A percentile compares a stretch with the other conserved stretches of the same genome.
These are phyloP conservation scores for Cercospora zeae-maydis DNA, from an alignment of 2,329 filamentous ascomycete species.

Conservation along the genomic window DNA sequence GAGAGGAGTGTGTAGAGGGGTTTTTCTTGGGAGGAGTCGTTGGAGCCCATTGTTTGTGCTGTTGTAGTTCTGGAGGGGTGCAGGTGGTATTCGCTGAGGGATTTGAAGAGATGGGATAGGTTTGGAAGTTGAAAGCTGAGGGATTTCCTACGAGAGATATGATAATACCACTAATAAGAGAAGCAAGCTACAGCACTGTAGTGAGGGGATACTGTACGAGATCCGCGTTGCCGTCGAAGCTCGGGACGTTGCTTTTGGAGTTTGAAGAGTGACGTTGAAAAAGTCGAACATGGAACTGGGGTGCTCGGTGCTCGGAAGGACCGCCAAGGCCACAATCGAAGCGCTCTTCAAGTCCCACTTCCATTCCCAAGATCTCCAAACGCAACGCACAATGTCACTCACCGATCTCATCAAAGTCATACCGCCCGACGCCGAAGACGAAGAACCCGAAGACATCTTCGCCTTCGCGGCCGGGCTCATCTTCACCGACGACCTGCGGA, in stretches of 20 bases:
- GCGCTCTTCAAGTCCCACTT: background rate
- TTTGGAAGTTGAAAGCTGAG: background rate
- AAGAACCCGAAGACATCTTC: constrained; percentile 46
- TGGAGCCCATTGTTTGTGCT: background rate
- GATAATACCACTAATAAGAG: background rate
- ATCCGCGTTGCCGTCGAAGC: constrained; percentile 18
- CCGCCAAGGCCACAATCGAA: background rate
- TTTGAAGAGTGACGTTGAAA: background rate
- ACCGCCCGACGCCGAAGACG: constrained; percentile 16
- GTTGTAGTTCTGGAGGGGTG: background rate
- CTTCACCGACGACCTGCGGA: constrained; percentile 65
- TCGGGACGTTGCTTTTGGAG: constrained; percentile 5
- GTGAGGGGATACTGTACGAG: background rate
- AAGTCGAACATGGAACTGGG: background rate
- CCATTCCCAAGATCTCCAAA: too few species aligned
- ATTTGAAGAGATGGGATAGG: background rate
- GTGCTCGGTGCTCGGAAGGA: background rate
- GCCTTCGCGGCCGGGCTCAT: constrained; percentile 58
- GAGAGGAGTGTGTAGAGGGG: constrained; percentile 32
- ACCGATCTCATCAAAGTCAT: constrained; percentile 32
- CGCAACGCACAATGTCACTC: constrained; percentile 19
- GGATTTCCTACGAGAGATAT: background rate
- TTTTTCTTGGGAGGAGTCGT: background rate
- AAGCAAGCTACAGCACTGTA: background rate
- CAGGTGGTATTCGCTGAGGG: background rate